Base-by-base conservation (phyloP, 1,139 yeast species). In the Pichia inconspicua region DNA sequence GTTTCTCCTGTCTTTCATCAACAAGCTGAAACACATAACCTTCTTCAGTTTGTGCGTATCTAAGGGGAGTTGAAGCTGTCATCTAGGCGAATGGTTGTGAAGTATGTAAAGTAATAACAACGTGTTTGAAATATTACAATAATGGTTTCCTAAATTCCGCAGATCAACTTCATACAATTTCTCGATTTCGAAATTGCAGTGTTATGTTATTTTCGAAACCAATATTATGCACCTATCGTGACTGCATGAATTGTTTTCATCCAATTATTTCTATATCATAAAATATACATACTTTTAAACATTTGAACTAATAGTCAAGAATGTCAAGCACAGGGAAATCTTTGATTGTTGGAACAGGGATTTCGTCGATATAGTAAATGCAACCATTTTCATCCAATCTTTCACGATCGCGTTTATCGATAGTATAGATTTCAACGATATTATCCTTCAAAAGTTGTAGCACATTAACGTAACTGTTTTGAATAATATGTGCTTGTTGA, bases 381-480 rank as follows among this genome's bases (percentile, higher is more conserved):
- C 84, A 82, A 2, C 97, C 97, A 54, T 87, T 80, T 42, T 90
- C 97, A 63, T 89, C 94, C 48, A 85, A 70, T 65, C 97, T 78
- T 66, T 88, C 95, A 57, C 96, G 75, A 60, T 89, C 96, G 56
- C 78, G 79, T 58, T 87, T 95, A 56, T 85, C 82, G 68, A 87
- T 80, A 43, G 75, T 71, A 66, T 85, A 92, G 25, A 92, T 85
- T 65, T 89, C 96, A 25, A 66, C 77, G 28, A 85, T 71, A 54
- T 84, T 75, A 17, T 74, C 80, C 48, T 71, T 72, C 50, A 90
- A 67, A 44, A 78, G 70, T 1, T 63, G 71, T 10, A 81, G 56
- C 43, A 90, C 72, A 37, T 78, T 84, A 14, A 71, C 68, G 72
- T 83, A 85, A 42, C 72, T 77, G 60, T 75, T 77, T 64, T 89